Evolutionary conservation across 2,329 filamentous ascomycete species (phyloP), one percentile per base, ranked within the genome.

Genomic region (Diaporthe velutina): DNA sequence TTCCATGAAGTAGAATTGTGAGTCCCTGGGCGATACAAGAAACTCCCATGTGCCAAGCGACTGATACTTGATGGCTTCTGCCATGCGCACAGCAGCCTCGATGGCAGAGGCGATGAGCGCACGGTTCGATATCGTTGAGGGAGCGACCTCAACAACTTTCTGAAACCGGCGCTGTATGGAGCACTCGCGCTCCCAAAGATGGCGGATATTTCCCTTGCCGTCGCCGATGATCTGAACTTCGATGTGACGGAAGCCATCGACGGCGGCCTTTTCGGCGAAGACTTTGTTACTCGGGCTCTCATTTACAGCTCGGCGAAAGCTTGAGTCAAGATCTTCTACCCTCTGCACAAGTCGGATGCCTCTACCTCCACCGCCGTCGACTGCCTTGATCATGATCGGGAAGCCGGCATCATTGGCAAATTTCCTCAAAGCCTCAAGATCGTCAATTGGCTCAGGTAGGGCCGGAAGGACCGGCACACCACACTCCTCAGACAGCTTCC

Each of bases 1-100:
- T 78, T 92, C 90, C 8, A 92, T 80, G 77, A 92, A 92, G 80
- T 87, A 92, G 79, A 88, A 90, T 33, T 89, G 85, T 1, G 80
- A 79, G 0, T 82, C 86, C 0, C 80, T 75, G 15, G 87, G 85
- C 73, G 88, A 89, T 17, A 91, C 85, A 0, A 93, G 83, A 74
- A 93, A 93, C 79, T 93, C 91, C 76, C 92, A 92, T 0, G 91
- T 93, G 12, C 91, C 91, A 0, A 93, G 83, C 0, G 89, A 91
- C 64, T 84, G 83, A 79, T 93, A 93, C 5, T 84, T 81, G 68
- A 91, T 86, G 72, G 83, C 82, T 79, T 78, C 83, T 80, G 82
- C 4, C 82, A 83, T 48, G 22, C 52, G 40, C n/a, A 74, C 61
- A 48, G 75, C 61, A 33, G 72, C 50, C n/a, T 70, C 54, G 13